Evolutionary conservation across 2,329 filamentous ascomycete genomes (phyloP), one percentile per base, ranked within the genome.

Genomic region (Paracoccidioides lutzii): DNA sequence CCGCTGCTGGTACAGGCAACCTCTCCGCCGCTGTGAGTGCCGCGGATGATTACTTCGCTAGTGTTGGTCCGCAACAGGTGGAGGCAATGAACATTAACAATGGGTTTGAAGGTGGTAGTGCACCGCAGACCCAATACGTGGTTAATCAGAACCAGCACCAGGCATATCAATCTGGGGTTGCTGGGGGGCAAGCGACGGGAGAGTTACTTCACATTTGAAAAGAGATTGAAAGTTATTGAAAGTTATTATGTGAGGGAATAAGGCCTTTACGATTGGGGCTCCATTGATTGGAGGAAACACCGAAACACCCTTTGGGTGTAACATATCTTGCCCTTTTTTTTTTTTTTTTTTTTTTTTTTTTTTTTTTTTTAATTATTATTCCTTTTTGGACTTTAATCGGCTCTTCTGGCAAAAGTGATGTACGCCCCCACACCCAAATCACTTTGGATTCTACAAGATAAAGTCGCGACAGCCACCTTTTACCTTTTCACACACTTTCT

Each of bases 11-110:
- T 32, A 62, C 66, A 57, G 71, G 74, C 5, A 79, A 84, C 64
- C 76, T 90, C 56, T 78, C 81, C 3, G 81, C 83, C 32, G 89
- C 89, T 1, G 83, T 94, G 40, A 87, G 79, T 64, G 90, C 93
- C 55, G 91, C 90, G 8, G 91, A 96, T 66, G 82, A 85, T 14
- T 96, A 95, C 71, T 97, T 96, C 71, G 84, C 87, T 14, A 85
- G 83, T 46, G 77, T 90, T n/a, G 83, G 84, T 1, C 81, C 75
- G 57, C 81, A 84, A 67, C 84, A 87, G 67, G 87, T 90, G 84
- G 82, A 81, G 4, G 78, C 81, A 14, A 81, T 90, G 80, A 78
- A 79, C 56, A 76, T 90, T 57, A 79, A 81, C 62, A 81, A 84
- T 40, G 74, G 81, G 61, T 79, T 82, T 42, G 73, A 82, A 48